Evolutionary conservation across 768 basidiomycete genomes (phyloP).

Genomic region (Boletus rex-veris): DNA sequence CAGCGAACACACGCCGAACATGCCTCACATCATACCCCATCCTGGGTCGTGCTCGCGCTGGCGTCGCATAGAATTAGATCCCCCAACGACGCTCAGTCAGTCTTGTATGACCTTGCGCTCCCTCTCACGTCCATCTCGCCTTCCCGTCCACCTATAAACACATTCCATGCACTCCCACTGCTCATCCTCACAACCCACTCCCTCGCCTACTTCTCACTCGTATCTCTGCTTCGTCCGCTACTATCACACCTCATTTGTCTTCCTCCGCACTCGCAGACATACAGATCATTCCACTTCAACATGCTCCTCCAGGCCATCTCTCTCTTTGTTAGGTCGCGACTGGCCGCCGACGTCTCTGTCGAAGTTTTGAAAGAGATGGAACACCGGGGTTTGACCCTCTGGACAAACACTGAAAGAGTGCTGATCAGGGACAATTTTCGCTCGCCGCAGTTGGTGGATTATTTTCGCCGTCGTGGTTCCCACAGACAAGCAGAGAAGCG

Average conservation of each 20-base stretch:
- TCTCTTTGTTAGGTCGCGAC: constrained; percentile 37
- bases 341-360: constrained; percentile 39
- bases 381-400: constrained; percentile 39
- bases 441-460: constrained; percentile 46
- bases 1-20: constrained; percentile 1
- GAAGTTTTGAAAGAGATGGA: constrained; percentile 47
- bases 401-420: constrained; percentile 39
- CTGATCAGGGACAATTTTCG: constrained; percentile 51
- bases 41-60: constrained; percentile 56
- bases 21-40: constrained; percentile 30
- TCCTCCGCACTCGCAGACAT: constrained; percentile 9
- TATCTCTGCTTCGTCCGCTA: constrained; percentile 44
- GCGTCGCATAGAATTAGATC: constrained; percentile 46
- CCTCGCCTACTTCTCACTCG: constrained; percentile 48
- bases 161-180: constrained; percentile 7
- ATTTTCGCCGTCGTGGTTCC: constrained; percentile 31
- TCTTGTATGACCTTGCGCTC: constrained; percentile 43
- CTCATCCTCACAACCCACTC: constrained; percentile 36
- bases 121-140: constrained; percentile 35
- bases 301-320: constrained; percentile 52
- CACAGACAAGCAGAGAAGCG: background rate
- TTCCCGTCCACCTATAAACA: constrained; percentile 11
- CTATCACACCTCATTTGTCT: constrained; percentile 41
- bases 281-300: constrained; percentile 43
- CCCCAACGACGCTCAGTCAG: constrained; percentile 41